Evolutionary conservation across 2,329 filamentous ascomycete genomes (phyloP), one percentile per base, ranked within the genome.

Genomic region (Aurifilum marmelostoma): DNA sequence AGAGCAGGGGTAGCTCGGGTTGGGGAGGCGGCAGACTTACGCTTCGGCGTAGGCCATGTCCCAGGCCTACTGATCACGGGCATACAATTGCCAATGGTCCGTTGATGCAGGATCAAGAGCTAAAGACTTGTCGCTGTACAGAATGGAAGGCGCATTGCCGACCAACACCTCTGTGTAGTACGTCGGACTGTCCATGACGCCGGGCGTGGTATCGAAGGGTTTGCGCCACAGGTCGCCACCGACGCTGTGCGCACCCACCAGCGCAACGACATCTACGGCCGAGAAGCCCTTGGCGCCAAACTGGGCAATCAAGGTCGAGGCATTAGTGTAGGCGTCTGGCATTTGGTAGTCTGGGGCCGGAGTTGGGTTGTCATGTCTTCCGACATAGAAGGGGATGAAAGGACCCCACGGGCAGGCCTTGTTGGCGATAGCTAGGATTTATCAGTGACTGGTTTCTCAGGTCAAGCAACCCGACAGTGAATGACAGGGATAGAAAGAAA

Each of bases 141-240:
- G 65, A 54, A 71, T 75, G 18, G 74, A 50, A 8, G 75, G 71
- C 4, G 72, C 73, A 27, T 34, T 71, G 24, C 73, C 73, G 39
- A 74, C 71, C 8, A 71, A 68, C 0, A 75, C 76, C 71, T 76
- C 73, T 2, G 68, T 73, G 68, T 77, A 77, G 71, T 74, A 77
- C 9, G 61, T 67, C 7, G 39, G 67, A 9, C 71, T 73, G 62
- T 77, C 76, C 64, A 74, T 66, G 9, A 70, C 63, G 24, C 69
- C 72, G 7, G 73, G 68, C 1, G 73, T 75, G 21, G 68, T 68
- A 66, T 77, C 76, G 9, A 77, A 73, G 1, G 71, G 71, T 16
- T 71, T 66, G 37, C 72, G 73, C 16, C 68, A 67, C n/a, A 71
- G 66, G 65, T 75, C 73, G 65, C 73, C 75, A 6, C 72, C 76